Evolutionary conservation across 176 grass and related monocot species (phyloP).

Genomic region (Paspalum vaginatum): DNA sequence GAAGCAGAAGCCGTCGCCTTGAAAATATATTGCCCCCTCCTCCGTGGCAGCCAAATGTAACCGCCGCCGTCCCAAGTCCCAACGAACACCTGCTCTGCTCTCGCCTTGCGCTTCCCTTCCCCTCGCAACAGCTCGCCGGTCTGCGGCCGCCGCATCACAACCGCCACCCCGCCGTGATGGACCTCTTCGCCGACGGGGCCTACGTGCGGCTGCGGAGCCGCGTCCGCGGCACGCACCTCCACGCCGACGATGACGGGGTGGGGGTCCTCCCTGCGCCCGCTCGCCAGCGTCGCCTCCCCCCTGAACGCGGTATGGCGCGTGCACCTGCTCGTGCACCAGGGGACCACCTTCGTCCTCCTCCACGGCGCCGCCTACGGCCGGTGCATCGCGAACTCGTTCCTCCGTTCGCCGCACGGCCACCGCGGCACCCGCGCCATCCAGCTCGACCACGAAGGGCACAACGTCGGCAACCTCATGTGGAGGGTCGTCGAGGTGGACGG

Average conservation of each 20-base stretch:
- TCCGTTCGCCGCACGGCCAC: background rate
- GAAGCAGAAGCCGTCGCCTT: background rate
- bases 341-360: background rate
- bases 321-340: background rate
- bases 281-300: background rate
- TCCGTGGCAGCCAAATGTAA: background rate
- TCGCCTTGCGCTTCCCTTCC: background rate
- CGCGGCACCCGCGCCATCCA: background rate
- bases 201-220: conserved; percentile 10
- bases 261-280: background rate
- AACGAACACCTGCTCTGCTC: background rate
- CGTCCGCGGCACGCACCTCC: background rate
- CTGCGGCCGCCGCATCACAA: background rate
- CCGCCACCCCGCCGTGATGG: background rate
- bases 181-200: background rate
- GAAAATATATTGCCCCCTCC: background rate
- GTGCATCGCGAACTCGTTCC: background rate
- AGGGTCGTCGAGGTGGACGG: background rate
- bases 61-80: background rate
- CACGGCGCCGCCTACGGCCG: conserved; percentile 12
- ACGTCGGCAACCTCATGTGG: background rate
- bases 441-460: background rate
- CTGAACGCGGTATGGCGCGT: background rate
- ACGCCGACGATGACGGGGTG: background rate
- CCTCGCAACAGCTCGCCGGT: background rate